These are phyloP conservation scores for Aechmea fasciata DNA, from an alignment of 176 grass and related monocot species.

Conservation along the genomic window DNA sequence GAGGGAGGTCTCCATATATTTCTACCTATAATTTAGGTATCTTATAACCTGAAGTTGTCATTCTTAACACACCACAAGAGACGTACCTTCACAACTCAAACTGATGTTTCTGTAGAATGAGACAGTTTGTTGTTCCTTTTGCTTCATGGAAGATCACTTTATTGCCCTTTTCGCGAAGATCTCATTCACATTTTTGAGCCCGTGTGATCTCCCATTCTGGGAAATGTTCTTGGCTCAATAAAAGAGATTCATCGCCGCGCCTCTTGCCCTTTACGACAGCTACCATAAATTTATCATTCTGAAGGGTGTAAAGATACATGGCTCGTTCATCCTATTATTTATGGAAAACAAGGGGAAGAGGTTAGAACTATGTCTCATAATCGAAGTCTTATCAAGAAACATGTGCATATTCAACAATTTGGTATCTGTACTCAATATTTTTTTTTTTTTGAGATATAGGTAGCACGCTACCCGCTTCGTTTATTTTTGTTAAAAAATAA, in stretches of 20 bases:
- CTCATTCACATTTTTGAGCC: constrained; percentile 67
- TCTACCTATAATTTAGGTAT: too few relatives aligned
- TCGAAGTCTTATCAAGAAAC: not conserved
- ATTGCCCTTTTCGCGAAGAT: not conserved
- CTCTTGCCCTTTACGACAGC: constrained; percentile 59
- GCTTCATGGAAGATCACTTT: too few relatives aligned
- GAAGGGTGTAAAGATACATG: constrained; percentile 83
- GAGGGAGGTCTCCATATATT: too few relatives aligned
- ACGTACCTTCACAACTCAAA: too few relatives aligned
- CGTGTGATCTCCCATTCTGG: constrained; percentile 59
- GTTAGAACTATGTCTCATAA: not conserved
- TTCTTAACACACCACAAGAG: too few relatives aligned
- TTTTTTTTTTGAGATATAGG: too few relatives aligned
- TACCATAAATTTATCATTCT: constrained; percentile 57
- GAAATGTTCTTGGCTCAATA: constrained; percentile 12
- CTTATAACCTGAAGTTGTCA: too few relatives aligned
- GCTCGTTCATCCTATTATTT: constrained; percentile 69
- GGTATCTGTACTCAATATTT: too few relatives aligned
- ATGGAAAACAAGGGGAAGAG: constrained; percentile 18
- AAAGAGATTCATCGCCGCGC: constrained; percentile 1
- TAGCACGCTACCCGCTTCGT: too few relatives aligned
- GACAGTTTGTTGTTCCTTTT: too few relatives aligned
- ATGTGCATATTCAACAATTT: not conserved
- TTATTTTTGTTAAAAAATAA: too few relatives aligned
- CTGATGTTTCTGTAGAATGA: too few relatives aligned